Evolutionary conservation across 2,329 filamentous ascomycete species (phyloP).

Genomic region (Penicillium janthinellum): DNA sequence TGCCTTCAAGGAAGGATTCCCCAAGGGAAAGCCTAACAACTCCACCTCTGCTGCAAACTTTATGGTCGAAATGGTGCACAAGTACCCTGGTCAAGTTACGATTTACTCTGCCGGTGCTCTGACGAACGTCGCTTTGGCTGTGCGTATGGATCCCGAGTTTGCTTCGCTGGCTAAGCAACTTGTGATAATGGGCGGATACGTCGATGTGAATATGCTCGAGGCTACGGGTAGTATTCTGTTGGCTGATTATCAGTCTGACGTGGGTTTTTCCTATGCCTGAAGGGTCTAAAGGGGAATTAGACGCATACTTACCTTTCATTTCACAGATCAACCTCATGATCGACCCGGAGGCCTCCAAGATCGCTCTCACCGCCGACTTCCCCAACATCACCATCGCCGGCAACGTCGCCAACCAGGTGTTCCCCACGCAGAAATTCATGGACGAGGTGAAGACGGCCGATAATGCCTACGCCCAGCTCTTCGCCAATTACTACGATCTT

Average conservation of each 20-base stretch:
- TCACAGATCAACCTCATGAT: constrained; percentile 52
- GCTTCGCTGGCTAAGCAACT: constrained; percentile 51
- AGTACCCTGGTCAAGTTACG: constrained; percentile 54
- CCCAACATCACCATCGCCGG: constrained; percentile 50
- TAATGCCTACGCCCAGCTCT: constrained; percentile 43
- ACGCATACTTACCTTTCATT: constrained; percentile 18
- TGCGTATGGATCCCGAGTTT: constrained; percentile 51
- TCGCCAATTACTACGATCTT: constrained; percentile 43
- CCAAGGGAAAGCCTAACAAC: constrained; percentile 46
- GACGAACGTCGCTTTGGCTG: constrained; percentile 54
- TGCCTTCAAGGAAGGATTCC: constrained; percentile 52
- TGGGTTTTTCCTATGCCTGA: constrained; percentile 6
- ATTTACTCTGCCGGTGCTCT: constrained; percentile 52
- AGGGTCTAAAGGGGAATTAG: no score
- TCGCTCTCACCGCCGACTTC: constrained; percentile 52
- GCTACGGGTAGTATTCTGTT: constrained; percentile 29
- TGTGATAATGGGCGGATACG: constrained; percentile 54
- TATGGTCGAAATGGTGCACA: constrained; percentile 52
- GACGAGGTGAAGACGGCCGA: constrained; percentile 41
- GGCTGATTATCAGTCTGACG: constrained; percentile 33
- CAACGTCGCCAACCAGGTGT: constrained; percentile 53
- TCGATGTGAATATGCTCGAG: constrained; percentile 47
- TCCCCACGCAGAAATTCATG: constrained; percentile 42
- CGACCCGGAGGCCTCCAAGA: constrained; percentile 54
- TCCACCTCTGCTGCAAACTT: constrained; percentile 46